Conservation (phyloP, 805 yeast species). For the Metschnikowia sp. region DNA sequence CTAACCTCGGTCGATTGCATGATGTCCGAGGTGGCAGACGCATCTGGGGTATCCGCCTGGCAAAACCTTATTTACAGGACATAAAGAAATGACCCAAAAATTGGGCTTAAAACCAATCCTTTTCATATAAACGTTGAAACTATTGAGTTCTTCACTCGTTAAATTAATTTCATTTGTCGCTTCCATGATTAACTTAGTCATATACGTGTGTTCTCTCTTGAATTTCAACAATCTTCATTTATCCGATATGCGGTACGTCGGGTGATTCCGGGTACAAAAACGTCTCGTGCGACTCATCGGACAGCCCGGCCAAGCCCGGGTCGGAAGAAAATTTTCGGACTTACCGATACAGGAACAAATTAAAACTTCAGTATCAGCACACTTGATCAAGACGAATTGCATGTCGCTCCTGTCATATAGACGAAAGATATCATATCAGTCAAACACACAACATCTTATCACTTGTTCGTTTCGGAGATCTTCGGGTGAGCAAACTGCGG, state of each 20-base stretch:
- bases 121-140: no score
- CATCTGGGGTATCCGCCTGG: constrained; percentile 22
- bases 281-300: constrained; percentile 8
- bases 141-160: no score
- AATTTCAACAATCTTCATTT: neutral
- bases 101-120: neutral
- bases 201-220: neutral
- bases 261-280: constrained; percentile 5
- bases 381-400: no score
- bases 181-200: no score
- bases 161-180: no score
- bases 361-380: no score
- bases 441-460: neutral
- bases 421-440: neutral
- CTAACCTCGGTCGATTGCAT: constrained; percentile 16
- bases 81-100: neutral
- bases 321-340: no score
- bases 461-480: neutral
- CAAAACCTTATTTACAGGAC: constrained; percentile 5
- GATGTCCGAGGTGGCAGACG: constrained; percentile 15
- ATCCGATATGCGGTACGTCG: constrained; percentile 8
- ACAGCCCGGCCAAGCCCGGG: constrained; percentile 8
- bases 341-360: no score
- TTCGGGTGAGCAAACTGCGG: constrained; percentile 10
- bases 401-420: no score